These are phyloP conservation scores for Dothistroma septosporum DNA, from an alignment of 2,329 filamentous ascomycete species.

Conservation along the genomic window DNA sequence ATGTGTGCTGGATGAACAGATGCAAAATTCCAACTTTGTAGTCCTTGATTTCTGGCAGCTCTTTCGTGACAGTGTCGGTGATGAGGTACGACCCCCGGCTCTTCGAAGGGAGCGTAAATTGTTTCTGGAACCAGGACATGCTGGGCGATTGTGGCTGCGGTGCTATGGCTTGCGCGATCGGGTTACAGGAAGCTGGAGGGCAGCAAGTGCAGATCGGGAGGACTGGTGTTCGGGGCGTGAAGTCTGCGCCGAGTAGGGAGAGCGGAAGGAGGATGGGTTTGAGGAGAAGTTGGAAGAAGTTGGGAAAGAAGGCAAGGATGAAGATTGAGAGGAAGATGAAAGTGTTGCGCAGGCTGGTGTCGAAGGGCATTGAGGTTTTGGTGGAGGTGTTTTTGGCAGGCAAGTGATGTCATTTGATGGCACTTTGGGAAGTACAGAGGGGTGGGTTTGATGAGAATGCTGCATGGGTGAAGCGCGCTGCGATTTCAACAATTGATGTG, in stretches of 20 bases:
- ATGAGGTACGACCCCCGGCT: constrained; percentile 85
- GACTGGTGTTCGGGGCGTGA: constrained; percentile 30
- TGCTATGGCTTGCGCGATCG: constrained; percentile 19
- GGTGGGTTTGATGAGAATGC: not conserved
- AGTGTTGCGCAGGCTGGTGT: constrained; percentile 35
- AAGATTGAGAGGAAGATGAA: constrained; percentile 48
- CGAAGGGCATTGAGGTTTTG: constrained; percentile 23
- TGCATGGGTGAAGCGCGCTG: not conserved
- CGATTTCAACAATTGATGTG: not conserved
- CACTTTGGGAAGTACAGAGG: not conserved
- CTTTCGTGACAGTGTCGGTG: constrained; percentile 66
- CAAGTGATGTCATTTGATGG: constrained; percentile 8
- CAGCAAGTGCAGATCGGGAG: constrained; percentile 34
- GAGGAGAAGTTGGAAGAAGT: constrained; percentile 41
- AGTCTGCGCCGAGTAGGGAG: constrained; percentile 27
- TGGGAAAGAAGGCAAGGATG: constrained; percentile 50
- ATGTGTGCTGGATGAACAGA: constrained; percentile 93
- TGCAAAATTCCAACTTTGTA: constrained; percentile 86
- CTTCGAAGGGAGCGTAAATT: constrained; percentile 70
- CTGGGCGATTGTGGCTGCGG: constrained; percentile 18
- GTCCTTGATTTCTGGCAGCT: constrained; percentile 71
- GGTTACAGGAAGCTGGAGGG: constrained; percentile 29
- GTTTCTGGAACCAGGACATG: constrained; percentile 76
- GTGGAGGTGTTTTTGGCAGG: constrained; percentile 8
- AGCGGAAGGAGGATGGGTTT: constrained; percentile 35